Evolutionary conservation across 345 rosid species (phyloP).

Genomic region (Citrus maxima): DNA sequence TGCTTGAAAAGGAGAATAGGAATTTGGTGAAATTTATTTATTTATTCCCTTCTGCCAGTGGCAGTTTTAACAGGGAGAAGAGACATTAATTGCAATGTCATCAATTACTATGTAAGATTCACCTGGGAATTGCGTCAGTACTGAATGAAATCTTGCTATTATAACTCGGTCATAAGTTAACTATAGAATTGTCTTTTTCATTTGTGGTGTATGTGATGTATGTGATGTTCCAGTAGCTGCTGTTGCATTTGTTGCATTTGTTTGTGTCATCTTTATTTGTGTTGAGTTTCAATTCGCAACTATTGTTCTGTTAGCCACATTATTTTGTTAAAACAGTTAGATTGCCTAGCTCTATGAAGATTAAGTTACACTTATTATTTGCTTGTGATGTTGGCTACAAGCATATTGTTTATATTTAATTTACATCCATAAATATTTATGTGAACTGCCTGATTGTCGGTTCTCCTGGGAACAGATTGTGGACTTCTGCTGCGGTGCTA

Average conservation of each 20-base stretch:
- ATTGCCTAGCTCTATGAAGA: background rate
- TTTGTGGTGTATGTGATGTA: background rate
- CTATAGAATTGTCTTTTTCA: background rate
- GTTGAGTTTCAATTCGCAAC: background rate
- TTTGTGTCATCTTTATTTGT: background rate
- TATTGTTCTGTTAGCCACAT: background rate
- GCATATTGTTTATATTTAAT: background rate
- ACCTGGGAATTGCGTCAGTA: background rate
- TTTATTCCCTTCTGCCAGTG: background rate
- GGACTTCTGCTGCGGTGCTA: slow-evolving; percentile 96
- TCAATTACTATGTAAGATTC: too few relatives aligned
- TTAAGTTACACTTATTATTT: background rate
- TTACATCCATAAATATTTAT: background rate
- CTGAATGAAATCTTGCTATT: background rate
- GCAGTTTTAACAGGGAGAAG: background rate
- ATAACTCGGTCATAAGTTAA: background rate
- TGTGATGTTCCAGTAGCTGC: background rate
- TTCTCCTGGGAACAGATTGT: slow-evolving; percentile 58
- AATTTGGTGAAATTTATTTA: background rate
- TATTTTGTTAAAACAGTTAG: background rate
- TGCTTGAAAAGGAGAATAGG: background rate
- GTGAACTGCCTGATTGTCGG: slow-evolving; percentile 4
- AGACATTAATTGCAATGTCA: background rate
- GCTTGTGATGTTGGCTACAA: background rate
- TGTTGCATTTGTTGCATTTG: background rate